These are phyloP conservation scores for Leptodermis oblonga DNA, from an alignment of 257 asterid genomes.

Conservation along the genomic window DNA sequence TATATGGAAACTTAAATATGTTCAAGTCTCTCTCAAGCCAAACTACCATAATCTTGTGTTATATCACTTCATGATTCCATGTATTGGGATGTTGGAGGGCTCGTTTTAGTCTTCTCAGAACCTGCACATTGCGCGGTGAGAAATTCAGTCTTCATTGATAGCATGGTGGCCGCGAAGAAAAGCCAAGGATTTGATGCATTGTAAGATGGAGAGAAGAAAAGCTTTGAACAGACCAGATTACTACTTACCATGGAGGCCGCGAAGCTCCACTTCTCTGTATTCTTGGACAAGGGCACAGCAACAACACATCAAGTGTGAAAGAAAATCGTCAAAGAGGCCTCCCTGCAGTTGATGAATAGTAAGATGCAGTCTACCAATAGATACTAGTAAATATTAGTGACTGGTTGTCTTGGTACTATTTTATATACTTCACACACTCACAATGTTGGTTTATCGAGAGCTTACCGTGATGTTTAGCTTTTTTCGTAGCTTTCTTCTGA, in stretches of 20 bases:
- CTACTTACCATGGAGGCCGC: slow-evolving; percentile 49
- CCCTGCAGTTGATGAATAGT: slow-evolving; percentile 45
- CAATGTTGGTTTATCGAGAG: not conserved
- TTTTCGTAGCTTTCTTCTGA: slow-evolving; percentile 70
- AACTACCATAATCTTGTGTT: slow-evolving; percentile 1
- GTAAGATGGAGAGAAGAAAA: not conserved
- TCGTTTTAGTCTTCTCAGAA: slow-evolving; percentile 39
- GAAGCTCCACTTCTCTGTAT: slow-evolving; percentile 74
- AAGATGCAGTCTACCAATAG: slow-evolving; percentile 1
- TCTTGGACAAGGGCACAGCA: slow-evolving; percentile 97
- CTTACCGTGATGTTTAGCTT: slow-evolving; percentile 60
- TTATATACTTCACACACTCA: not conserved
- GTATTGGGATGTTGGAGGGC: slow-evolving; percentile 68
- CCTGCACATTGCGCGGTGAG: slow-evolving; percentile 34
- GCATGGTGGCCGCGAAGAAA: not conserved
- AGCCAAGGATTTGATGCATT: not conserved
- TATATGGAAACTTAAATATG: not conserved
- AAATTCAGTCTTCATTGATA: not conserved
- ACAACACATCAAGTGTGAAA: slow-evolving; percentile 89
- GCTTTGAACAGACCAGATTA: not conserved
- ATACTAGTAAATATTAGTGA: not conserved
- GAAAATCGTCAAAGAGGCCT: slow-evolving; percentile 75
- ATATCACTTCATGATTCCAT: slow-evolving; percentile 51
- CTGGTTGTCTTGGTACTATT: not conserved
- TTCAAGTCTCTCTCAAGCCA: slow-evolving; percentile 12